phyloP scores from a whole-genome alignment of 345 rosid species.

The Physaria fendleri region DNA sequence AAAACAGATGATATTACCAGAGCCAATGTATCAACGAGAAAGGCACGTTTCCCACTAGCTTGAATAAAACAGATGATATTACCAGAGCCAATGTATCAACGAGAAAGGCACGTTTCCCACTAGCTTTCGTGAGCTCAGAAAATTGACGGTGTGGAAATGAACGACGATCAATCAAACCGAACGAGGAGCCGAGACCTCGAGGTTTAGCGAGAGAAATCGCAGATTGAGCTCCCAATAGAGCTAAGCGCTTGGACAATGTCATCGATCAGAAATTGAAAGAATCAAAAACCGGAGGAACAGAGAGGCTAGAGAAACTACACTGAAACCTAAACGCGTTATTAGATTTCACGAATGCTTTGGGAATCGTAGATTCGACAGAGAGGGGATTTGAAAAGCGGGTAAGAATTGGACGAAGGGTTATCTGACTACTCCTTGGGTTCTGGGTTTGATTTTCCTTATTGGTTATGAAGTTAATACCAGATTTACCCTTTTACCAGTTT shows the following conservation, averaged over 20 bases:
- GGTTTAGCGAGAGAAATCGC: conserved; percentile 1
- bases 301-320: neutral
- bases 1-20: conserved; percentile 39
- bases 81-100: conserved; percentile 95
- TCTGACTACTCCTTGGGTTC: neutral
- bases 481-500: neutral
- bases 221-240: conserved; percentile 7
- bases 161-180: neutral
- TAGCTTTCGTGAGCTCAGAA: conserved; percentile 57
- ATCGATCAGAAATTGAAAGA: neutral
- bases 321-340: neutral
- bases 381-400: neutral
- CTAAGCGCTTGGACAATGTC: conserved; percentile 1
- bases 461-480: neutral
- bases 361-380: neutral
- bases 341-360: neutral
- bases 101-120: conserved; percentile 75
- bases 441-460: neutral
- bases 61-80: too few species aligned
- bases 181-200: neutral
- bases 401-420: neutral
- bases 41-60: conserved; percentile 65
- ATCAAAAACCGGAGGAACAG: neutral
- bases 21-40: conserved; percentile 90
- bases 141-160: neutral